Base-by-base conservation (phyloP, 495 filamentous ascomycete genomes). In the Pyrenula massariospora region DNA sequence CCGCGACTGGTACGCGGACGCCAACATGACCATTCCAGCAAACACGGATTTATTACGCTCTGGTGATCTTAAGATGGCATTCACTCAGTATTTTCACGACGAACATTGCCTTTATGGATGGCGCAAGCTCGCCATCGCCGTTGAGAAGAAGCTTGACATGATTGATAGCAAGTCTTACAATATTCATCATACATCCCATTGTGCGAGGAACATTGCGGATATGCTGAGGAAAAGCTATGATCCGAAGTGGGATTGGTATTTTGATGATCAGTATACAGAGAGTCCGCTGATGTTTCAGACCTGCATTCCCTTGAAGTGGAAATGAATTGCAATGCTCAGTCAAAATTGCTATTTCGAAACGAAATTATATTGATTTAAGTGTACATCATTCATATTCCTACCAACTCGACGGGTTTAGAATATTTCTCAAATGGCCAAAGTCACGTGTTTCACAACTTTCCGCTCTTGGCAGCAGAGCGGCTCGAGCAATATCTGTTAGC, bases 301-400 rank as follows among this genome's bases (percentile, higher is more conserved):
- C 2, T 55, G 54, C 42, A 42, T 55, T 42, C 31, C 31, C 8
- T 42, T 42, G 82, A 81, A 52, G 88, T 85, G 2, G 73, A 83
- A 47, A 69, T 77, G 57, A 77, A 84, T 56, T 70, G 91, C 53
- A 69, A 56, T 70, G 68, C 24, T 72, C 75, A 53, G 66, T 78
- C 25, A 77, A 76, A 62, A 65, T 73, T 22, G 64, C 64, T 2
- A 66, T 1, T 2, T 21, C 3, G 8, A 20, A n/a, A 3, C 22
- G 42, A 20, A 19, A 31, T n/a, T n/a, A 52, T 0, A 2, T 21
- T 11, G 19, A 1, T 22, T 31, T 60, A 5, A 24, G 23, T 25
- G 19, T 22, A 25, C 0, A 0, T 8, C 25, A 8, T 25, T 22
- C 23, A 53, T 12, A 22, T 20, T 23, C 22, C 22, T n/a, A 24